phyloP scores from a whole-genome alignment of 306 rosid genomes.

The Lathyrus tuberosus region DNA sequence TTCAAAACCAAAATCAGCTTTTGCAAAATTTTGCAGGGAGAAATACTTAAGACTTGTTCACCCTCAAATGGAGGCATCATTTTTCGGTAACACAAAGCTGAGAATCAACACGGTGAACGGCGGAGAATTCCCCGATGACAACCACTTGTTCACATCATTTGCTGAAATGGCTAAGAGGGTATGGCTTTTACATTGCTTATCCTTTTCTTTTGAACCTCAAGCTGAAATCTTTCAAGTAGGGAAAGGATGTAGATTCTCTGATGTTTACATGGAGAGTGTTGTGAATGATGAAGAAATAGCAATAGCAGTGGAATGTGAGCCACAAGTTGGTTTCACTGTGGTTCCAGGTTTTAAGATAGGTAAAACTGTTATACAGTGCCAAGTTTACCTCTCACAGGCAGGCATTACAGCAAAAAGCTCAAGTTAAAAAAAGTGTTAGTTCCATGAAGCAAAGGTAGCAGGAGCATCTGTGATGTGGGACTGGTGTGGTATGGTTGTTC shows the following conservation, averaged over 20 bases:
- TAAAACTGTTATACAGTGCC: constrained; percentile 76
- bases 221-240: constrained; percentile 71
- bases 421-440: constrained; percentile 17
- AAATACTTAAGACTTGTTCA: constrained; percentile 67
- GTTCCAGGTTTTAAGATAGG: constrained; percentile 87
- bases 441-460: neutral
- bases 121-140: constrained; percentile 61
- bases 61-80: constrained; percentile 77
- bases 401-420: neutral
- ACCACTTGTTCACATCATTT: constrained; percentile 59
- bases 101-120: constrained; percentile 56
- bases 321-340: constrained; percentile 72
- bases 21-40: constrained; percentile 62
- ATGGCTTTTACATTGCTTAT: constrained; percentile 86
- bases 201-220: constrained; percentile 70
- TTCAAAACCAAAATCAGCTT: constrained; percentile 56
- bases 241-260: constrained; percentile 76
- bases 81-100: constrained; percentile 61
- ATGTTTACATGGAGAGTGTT: constrained; percentile 85
- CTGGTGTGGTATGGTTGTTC: constrained; percentile 38
- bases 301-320: constrained; percentile 52
- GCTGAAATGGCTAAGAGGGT: constrained; percentile 86
- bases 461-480: neutral
- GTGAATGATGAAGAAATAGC: constrained; percentile 61
- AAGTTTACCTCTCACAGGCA: constrained; percentile 72